These are phyloP conservation scores for Quercus cerris DNA, from an alignment of 306 rosid species.

Conservation along the genomic window DNA sequence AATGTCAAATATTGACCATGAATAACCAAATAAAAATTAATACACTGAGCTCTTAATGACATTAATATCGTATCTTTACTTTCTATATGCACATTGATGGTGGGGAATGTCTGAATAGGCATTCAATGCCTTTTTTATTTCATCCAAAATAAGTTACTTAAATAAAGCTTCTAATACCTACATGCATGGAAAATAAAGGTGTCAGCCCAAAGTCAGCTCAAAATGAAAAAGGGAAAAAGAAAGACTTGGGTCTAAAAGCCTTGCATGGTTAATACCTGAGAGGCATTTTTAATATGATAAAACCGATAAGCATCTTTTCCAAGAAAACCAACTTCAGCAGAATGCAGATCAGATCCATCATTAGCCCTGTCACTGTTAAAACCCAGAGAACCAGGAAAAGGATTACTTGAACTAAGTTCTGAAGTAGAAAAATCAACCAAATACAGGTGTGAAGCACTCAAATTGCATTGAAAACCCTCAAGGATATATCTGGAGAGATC, in stretches of 20 bases:
- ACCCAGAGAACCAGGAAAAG: background rate
- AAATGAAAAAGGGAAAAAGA: background rate
- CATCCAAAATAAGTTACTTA: background rate
- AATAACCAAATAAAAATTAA: background rate
- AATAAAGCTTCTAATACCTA: background rate
- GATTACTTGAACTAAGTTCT: background rate
- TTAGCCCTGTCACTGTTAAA: conserved; percentile 40
- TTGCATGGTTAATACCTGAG: conserved; percentile 55
- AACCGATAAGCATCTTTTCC: conserved; percentile 47
- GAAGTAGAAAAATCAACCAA: background rate
- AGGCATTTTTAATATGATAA: conserved; percentile 64
- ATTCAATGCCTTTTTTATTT: background rate
- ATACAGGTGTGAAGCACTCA: background rate
- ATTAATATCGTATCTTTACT: background rate
- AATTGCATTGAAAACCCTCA: background rate
- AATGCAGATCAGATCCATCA: conserved; percentile 38
- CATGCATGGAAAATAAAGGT: background rate
- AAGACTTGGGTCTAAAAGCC: background rate
- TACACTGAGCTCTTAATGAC: background rate
- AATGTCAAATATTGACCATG: background rate
- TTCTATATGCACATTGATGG: background rate
- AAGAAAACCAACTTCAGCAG: conserved; percentile 27
- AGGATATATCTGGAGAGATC: background rate
- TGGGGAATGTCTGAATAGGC: background rate
- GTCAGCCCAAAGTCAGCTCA: background rate